A percentile compares a stretch with the other conserved stretches of the same genome.
These are phyloP conservation scores for Conticribra weissflogii DNA, from an alignment of 108 stramenopile species.

Conservation along the genomic window DNA sequence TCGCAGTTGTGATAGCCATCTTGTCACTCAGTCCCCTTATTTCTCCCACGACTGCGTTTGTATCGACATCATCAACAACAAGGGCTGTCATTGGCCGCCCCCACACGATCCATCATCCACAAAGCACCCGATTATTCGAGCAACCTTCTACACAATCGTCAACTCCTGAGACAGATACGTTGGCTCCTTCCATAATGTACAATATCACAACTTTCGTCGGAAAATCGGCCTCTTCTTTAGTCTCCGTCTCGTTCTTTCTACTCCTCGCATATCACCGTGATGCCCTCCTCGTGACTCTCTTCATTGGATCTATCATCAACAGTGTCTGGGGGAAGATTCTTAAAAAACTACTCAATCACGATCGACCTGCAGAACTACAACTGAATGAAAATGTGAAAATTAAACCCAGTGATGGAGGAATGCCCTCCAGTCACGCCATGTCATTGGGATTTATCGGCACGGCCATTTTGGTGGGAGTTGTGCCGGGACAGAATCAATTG, in stretches of 20 bases:
- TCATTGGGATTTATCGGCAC: slow-evolving; percentile 84
- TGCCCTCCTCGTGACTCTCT: slow-evolving; percentile 70
- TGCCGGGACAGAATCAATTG: slow-evolving; percentile 4
- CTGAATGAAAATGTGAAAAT: slow-evolving; percentile 32
- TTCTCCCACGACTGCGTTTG: too few relatives aligned
- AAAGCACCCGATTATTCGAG: too few relatives aligned
- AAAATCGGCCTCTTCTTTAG: slow-evolving; percentile 70
- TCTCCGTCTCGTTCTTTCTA: slow-evolving; percentile 70
- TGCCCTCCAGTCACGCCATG: slow-evolving; percentile 89
- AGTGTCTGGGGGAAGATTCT: slow-evolving; percentile 67
- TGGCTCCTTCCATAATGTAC: background rate
- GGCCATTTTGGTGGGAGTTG: slow-evolving; percentile 8
- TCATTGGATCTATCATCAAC: slow-evolving; percentile 77
- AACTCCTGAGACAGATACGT: background rate
- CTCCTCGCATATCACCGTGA: slow-evolving; percentile 70
- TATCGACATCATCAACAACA: too few relatives aligned
- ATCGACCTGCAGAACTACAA: slow-evolving; percentile 50
- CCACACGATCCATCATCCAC: too few relatives aligned
- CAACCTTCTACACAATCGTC: background rate
- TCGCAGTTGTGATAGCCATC: too few relatives aligned
- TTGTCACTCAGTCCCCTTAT: too few relatives aligned
- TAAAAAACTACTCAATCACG: slow-evolving; percentile 68
- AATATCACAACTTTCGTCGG: slow-evolving; percentile 52
- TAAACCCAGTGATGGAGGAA: slow-evolving; percentile 80
- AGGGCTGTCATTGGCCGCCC: too few relatives aligned